These are phyloP conservation scores for Diospyros kaki DNA, from an alignment of 148 eudicot species.

Conservation along the genomic window DNA sequence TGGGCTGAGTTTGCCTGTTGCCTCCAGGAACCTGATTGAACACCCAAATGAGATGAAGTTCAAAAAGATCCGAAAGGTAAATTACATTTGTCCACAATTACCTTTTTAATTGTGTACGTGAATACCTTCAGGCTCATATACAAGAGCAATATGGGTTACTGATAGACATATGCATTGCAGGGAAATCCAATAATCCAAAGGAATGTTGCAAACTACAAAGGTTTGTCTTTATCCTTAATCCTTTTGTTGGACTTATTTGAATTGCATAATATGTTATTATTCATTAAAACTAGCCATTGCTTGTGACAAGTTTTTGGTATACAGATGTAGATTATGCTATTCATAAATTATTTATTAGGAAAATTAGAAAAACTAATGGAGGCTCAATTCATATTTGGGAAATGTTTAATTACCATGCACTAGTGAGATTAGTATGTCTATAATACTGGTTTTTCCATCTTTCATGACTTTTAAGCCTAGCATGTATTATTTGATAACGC, in stretches of 20 bases:
- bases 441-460: background rate
- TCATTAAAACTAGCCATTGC: background rate
- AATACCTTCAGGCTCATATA: background rate
- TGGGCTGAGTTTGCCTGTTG: constrained; percentile 8
- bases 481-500: background rate
- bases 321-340: background rate
- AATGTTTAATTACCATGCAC: background rate
- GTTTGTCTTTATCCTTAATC: constrained; percentile 21
- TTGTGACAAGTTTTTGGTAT: background rate
- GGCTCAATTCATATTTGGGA: background rate
- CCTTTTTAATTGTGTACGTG: background rate
- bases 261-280: background rate
- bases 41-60: constrained; percentile 69
- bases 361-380: background rate
- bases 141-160: background rate
- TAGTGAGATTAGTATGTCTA: background rate
- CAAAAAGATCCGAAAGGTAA: constrained; percentile 80
- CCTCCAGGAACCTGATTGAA: constrained; percentile 71
- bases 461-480: background rate
- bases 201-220: constrained; percentile 51
- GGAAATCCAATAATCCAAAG: constrained; percentile 67
- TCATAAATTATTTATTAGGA: background rate
- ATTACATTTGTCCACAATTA: background rate
- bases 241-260: background rate
- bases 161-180: constrained; percentile 34